phyloP scores from a whole-genome alignment of 2,329 filamentous ascomycete species.

The Venturia aucupariae region DNA sequence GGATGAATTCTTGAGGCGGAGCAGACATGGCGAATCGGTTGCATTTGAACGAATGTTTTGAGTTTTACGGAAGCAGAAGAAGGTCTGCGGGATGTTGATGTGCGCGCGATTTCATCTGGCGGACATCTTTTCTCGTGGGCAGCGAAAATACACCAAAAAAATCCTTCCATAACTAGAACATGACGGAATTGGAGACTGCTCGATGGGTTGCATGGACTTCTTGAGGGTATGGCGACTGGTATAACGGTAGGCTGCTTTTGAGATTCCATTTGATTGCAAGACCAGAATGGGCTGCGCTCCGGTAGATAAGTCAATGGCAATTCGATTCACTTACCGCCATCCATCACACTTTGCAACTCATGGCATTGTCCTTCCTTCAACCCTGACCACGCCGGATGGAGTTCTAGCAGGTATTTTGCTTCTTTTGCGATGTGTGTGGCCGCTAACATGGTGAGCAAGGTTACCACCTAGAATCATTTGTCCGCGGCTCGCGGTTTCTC shows the following conservation, averaged over 20 bases:
- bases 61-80: neutral
- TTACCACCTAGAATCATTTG: neutral
- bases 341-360: neutral
- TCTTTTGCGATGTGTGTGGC: neutral
- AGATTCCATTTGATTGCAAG: neutral
- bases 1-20: neutral
- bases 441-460: neutral
- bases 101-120: neutral
- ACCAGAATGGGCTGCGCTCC: neutral
- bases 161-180: neutral
- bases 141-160: neutral
- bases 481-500: neutral
- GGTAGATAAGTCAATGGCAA: neutral
- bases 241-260: neutral
- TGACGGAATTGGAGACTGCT: neutral
- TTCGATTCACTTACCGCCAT: neutral
- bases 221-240: neutral
- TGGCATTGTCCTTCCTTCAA: neutral
- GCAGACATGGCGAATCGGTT: neutral
- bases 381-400: neutral
- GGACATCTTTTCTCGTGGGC: neutral
- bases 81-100: neutral
- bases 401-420: neutral
- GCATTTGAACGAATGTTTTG: neutral
- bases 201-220: neutral